Percentiles rank a stretch among this genome's conserved stretches.
phyloP scores from a whole-genome alignment of 169 alveolate genomes.

The Cryptosporidium muris region DNA sequence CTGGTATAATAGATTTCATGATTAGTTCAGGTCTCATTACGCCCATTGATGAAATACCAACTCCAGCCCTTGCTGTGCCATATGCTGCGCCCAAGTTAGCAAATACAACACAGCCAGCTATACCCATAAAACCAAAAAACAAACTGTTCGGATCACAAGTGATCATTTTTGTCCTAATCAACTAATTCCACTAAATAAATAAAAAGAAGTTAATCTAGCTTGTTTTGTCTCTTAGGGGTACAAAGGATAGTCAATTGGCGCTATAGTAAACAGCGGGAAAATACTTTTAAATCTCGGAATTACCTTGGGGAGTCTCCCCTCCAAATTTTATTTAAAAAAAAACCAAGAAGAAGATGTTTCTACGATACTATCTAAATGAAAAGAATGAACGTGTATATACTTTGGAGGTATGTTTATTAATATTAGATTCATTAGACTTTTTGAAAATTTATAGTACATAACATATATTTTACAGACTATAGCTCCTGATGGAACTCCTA shows the following conservation, averaged over 20 bases:
- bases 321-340: not conserved
- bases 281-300: no score
- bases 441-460: not conserved
- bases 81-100: conserved; percentile 99
- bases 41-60: conserved; percentile 99
- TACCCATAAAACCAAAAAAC: conserved; percentile 99
- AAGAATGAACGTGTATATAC: conserved; percentile 79
- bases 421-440: not conserved
- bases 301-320: not conserved
- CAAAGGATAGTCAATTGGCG: conserved; percentile 48
- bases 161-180: conserved; percentile 13
- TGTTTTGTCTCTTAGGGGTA: conserved; percentile 71
- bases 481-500: conserved; percentile 74
- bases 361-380: conserved; percentile 74
- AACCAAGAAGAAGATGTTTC: conserved; percentile 43
- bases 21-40: conserved; percentile 99
- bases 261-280: conserved; percentile 7
- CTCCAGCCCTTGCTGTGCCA: conserved; percentile 98
- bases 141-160: conserved; percentile 91
- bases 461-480: conserved; percentile 4
- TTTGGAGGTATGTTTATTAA: conserved; percentile 69
- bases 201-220: no score
- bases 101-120: conserved; percentile 81
- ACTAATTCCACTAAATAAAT: not conserved
- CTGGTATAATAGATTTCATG: conserved; percentile 98